These are phyloP conservation scores for Lactarius quietus DNA, from an alignment of 768 basidiomycete genomes.

Conservation along the genomic window DNA sequence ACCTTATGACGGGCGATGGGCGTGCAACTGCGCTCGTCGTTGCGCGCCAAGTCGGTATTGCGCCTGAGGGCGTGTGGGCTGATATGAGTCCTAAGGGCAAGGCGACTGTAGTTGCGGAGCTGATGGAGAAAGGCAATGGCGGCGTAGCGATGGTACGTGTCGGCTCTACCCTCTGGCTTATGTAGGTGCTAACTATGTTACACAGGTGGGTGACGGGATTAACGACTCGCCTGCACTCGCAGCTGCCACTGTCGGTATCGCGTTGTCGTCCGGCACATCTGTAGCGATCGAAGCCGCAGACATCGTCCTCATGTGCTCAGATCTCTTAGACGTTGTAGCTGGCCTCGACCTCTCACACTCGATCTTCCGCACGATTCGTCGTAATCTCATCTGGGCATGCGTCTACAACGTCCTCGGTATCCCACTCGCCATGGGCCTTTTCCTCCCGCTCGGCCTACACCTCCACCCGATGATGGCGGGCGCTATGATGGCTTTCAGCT, in stretches of 20 bases:
- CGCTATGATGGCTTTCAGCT: slow-evolving; percentile 98
- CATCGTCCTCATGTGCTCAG: slow-evolving; percentile 95
- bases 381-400: slow-evolving; percentile 96
- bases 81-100: slow-evolving; percentile 96
- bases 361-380: slow-evolving; percentile 87
- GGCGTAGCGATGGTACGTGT: slow-evolving; percentile 90
- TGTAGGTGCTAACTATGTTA: background rate
- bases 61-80: slow-evolving; percentile 79
- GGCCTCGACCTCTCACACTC: slow-evolving; percentile 85
- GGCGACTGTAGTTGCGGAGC: slow-evolving; percentile 74
- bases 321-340: slow-evolving; percentile 95
- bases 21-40: slow-evolving; percentile 82
- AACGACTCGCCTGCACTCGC: slow-evolving; percentile 98
- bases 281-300: slow-evolving; percentile 98
- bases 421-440: slow-evolving; percentile 95
- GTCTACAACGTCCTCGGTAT: slow-evolving; percentile 92
- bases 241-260: slow-evolving; percentile 96
- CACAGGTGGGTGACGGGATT: slow-evolving; percentile 95
- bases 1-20: slow-evolving; percentile 93
- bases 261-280: slow-evolving; percentile 92
- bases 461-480: slow-evolving; percentile 98
- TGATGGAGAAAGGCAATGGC: slow-evolving; percentile 69
- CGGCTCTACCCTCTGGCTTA: background rate
- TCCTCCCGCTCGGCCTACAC: slow-evolving; percentile 88
- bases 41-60: slow-evolving; percentile 87